These are phyloP conservation scores for Epichloe hybrida DNA, from an alignment of 2,329 filamentous ascomycete genomes.

Conservation along the genomic window DNA sequence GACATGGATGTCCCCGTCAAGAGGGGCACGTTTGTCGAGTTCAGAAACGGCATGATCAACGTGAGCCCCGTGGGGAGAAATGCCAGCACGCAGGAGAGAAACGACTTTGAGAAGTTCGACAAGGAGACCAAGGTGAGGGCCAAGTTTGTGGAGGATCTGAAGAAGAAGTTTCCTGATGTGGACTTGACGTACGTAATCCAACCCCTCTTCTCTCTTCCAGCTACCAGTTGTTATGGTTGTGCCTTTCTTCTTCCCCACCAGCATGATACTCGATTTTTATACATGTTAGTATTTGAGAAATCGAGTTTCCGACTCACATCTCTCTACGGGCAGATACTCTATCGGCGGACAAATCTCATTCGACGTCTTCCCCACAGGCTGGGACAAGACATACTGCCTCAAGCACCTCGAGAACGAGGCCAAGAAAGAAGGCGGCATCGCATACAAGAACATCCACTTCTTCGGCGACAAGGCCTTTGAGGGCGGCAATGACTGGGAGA, in stretches of 20 bases:
- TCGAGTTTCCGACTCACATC: too few relatives aligned
- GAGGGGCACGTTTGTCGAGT: constrained; percentile 76
- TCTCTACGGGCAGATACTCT: constrained; percentile 48
- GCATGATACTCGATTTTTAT: background rate
- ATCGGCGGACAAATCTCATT: constrained; percentile 98
- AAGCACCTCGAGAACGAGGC: constrained; percentile 74
- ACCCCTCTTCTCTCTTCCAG: too few relatives aligned
- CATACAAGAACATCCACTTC: constrained; percentile 87
- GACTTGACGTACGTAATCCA: constrained; percentile 53
- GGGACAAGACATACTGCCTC: constrained; percentile 98
- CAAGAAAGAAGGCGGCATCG: constrained; percentile 51
- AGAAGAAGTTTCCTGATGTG: constrained; percentile 68
- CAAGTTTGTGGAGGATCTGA: constrained; percentile 62
- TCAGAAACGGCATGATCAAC: constrained; percentile 87
- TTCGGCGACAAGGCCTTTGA: constrained; percentile 91
- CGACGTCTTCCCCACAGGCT: constrained; percentile 90
- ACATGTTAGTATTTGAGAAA: background rate
- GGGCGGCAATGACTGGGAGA: constrained; percentile 94
- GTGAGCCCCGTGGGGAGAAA: constrained; percentile 76
- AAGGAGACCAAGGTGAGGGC: constrained; percentile 61
- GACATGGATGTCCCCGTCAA: constrained; percentile 75
- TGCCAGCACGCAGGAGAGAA: constrained; percentile 64
- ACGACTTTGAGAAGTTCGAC: constrained; percentile 74
- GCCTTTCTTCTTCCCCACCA: background rate
- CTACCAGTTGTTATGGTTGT: background rate